A percentile compares a stretch with the other conserved stretches of the same genome.
These are phyloP conservation scores for Puccinia horiana DNA, from an alignment of 1,284 basidiomycete species.

Conservation along the genomic window DNA sequence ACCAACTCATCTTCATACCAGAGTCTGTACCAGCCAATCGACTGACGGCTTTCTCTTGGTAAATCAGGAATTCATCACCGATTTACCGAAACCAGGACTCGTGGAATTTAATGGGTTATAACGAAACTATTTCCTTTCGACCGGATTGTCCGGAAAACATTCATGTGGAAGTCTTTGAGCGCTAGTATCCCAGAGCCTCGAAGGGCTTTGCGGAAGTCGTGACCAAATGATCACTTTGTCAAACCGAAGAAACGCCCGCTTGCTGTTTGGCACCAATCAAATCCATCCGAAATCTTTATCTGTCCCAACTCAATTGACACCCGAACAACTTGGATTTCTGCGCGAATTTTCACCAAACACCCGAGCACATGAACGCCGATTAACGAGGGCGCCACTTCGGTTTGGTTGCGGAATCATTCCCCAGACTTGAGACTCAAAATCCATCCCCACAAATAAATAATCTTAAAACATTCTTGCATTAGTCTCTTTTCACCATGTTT, in stretches of 20 bases:
- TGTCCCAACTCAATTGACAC: too few species aligned
- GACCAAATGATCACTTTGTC: not conserved
- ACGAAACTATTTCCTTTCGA: slow-evolving; percentile 38
- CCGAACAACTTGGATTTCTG: too few species aligned
- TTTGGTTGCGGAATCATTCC: too few species aligned
- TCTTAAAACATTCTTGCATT: too few species aligned
- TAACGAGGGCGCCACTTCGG: too few species aligned
- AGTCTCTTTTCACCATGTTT: too few species aligned
- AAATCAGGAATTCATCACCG: slow-evolving; percentile 22
- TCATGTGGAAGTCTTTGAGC: slow-evolving; percentile 39
- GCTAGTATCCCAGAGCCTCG: not conserved
- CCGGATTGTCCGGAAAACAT: slow-evolving; percentile 42
- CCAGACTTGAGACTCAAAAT: too few species aligned
- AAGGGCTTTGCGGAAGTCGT: not conserved
- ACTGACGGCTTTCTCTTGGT: not conserved
- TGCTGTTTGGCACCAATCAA: too few species aligned
- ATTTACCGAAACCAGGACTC: slow-evolving; percentile 15
- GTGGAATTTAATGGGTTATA: slow-evolving; percentile 24
- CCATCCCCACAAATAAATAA: too few species aligned
- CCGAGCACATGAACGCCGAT: too few species aligned
- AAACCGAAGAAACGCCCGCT: not conserved
- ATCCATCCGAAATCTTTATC: too few species aligned
- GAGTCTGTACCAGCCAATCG: not conserved
- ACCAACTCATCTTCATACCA: not conserved
- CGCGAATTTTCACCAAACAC: too few species aligned